Evolutionary conservation across 2,329 filamentous ascomycete genomes (phyloP), one percentile per base, ranked within the genome.

Genomic region (Sporothrix curviconia): DNA sequence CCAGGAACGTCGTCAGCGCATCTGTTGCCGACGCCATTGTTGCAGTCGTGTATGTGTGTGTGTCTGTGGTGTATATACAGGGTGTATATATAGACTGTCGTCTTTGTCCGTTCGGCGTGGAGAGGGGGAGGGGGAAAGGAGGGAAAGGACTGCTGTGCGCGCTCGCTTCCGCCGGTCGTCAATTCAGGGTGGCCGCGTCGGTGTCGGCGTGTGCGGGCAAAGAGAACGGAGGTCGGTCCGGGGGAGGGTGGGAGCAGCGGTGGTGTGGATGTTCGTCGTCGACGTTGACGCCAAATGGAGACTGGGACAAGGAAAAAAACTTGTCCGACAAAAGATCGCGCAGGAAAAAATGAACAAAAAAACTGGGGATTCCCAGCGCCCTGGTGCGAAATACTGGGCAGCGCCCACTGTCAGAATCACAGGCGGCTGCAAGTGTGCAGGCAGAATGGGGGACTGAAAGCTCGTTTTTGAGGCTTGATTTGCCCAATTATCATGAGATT

Each of bases 1-100:
- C 79, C 64, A 96, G 71, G 65, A 90, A 82, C 67, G 83, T 83
- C 66, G 84, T 76, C 64, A 80, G 78, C 72, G 74, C 79, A 55
- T 72, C 68, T 17, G 57, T 52, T 28, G 58, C 43, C 66, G 78
- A 74, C 61, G 78, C 76, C 80, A 83, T 83, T 67, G 34, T 53
- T 37, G 37, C 5, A 30, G 28, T 17, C n/a, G 36, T 32, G 19
- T 30, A n/a, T n/a, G n/a, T n/a, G n/a, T 34, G 19, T 44, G 40
- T 46, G 28, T 28, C 32, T 42, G 24, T 40, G n/a, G 17, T 12
- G 14, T 5, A 14, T n/a, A n/a, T n/a, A n/a, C n/a, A n/a, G n/a
- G n/a, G n/a, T n/a, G n/a, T n/a, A n/a, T n/a, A n/a, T n/a, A n/a
- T n/a, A n/a, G n/a, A n/a, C n/a, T n/a, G n/a, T n/a, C n/a, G n/a